Base-by-base conservation (phyloP, 352 stramenopile species). In the Globisporangium recalcitrans region DNA sequence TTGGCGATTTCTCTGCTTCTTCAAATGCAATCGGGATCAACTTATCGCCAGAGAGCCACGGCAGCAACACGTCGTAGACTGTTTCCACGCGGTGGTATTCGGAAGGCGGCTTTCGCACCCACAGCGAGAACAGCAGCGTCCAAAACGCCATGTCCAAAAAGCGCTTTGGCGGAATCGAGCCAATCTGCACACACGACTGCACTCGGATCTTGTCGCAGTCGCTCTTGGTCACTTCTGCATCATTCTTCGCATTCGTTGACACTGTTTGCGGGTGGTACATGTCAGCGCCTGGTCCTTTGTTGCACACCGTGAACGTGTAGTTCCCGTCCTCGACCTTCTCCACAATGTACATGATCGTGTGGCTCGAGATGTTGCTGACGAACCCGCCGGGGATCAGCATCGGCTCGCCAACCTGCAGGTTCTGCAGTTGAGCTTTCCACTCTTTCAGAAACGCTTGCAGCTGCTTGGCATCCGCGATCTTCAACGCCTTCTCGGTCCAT, bases 11-110 rank as follows among this genome's bases (percentile, higher is more conserved):
- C 29, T 78, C 64, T 0, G 73, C 70, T 22, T 72, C 73, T 57
- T 79, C 70, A 36, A 89, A 67, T 4, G 75, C 85, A 22, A 93
- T 57, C 5, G 86, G 84, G 27, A 96, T 54, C 31, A 95, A 60
- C 38, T 78, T 78, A 59, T 93, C 82, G 13, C 78, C 77, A 27
- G 85, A 81, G 19, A 97, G 76, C 82, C 88, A 96, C 21, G 90
- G 90, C 16, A 97, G 58, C 10, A 97, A 54, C 32, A 97, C 87
- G 57, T 96, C 89, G 61, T 97, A 97, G 24, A 97, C 73, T 5
- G 79, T 91, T 63, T 95, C 85, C 13, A 92, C 76, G 38, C 86
- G 78, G 60, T 97, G 85, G 64, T 94, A 95, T 63, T 97, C 87
- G 52, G 83, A 92, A 26, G 88, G 73, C 4, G 85, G 82, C 53